Evolutionary conservation across 441 rosid genomes (phyloP), one percentile per base, ranked within the genome.

Genomic region (Omphalea diandra): DNA sequence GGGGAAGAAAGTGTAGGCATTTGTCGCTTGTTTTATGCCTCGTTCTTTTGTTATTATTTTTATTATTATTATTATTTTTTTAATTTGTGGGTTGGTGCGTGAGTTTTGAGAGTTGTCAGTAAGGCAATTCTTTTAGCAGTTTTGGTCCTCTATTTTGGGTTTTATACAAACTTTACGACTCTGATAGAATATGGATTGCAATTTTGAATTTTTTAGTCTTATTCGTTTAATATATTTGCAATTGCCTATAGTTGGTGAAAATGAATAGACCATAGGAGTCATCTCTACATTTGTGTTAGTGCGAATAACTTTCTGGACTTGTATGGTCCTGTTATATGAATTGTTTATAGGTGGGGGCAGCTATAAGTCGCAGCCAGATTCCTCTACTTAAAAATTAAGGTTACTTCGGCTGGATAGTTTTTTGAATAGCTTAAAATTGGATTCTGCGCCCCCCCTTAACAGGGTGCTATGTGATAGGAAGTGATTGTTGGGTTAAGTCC

Each of bases 201-300:
- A 75, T 74, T 76, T 83, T 76, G 75, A 75, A 73, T 63, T 73
- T 79, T 20, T 24, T 52, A 69, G 58, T 59, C 73, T 79, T 73
- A 86, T 84, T 86, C 86, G 81, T 86, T 82, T 32, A 75, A 70
- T 74, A 18, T 62, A 75, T 59, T 50, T 65, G 81, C 75, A 72
- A 43, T 61, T 52, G 68, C 12, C 5, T 22, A 35, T 26, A 31
- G 11, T 44, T 44, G 17, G 33, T 62, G 41, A 57, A 32, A 57
- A 55, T 55, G 33, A 55, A 14, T 29, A 9, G 32, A 53, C 54
- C 26, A 12, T n/a, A n/a, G n/a, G n/a, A n/a, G n/a, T n/a, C n/a
- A n/a, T n/a, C n/a, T n/a, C n/a, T n/a, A n/a, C n/a, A n/a, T n/a
- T n/a, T n/a, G n/a, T n/a, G n/a, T n/a, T n/a, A n/a, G n/a, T n/a